Conservation (phyloP, 2,329 filamentous ascomycete genomes). For the Didymella sp. region DNA sequence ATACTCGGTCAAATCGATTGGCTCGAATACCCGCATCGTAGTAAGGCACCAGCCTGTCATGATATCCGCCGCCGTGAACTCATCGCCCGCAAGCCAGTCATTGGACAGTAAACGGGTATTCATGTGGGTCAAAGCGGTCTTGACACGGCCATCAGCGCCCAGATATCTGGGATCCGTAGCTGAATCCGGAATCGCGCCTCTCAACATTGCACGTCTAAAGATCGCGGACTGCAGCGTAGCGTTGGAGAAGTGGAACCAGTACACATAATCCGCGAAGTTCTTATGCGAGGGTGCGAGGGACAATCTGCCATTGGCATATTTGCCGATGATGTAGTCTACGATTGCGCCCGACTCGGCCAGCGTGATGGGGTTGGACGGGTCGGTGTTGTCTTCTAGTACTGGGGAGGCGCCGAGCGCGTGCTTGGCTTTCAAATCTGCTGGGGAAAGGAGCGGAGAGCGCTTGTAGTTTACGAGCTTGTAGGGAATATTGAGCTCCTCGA, state of each 20-base stretch:
- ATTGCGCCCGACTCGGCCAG: slow-evolving; percentile 67
- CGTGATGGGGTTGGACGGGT: slow-evolving; percentile 55
- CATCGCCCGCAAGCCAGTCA: slow-evolving; percentile 65
- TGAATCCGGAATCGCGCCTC: slow-evolving; percentile 40
- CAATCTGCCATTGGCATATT: slow-evolving; percentile 58
- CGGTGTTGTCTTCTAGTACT: slow-evolving; percentile 62
- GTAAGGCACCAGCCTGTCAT: slow-evolving; percentile 69
- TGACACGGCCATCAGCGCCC: slow-evolving; percentile 45
- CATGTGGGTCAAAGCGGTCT: slow-evolving; percentile 53
- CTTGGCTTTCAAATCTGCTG: slow-evolving; percentile 37
- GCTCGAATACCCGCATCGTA: slow-evolving; percentile 64
- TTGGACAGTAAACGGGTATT: slow-evolving; percentile 58
- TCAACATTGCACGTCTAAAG: slow-evolving; percentile 37
- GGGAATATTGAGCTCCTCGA: slow-evolving; percentile 66
- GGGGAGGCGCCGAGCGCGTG: slow-evolving; percentile 63
- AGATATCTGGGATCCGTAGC: slow-evolving; percentile 45
- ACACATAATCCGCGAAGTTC: slow-evolving; percentile 67
- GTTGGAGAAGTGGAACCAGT: slow-evolving; percentile 68
- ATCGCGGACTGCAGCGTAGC: slow-evolving; percentile 51
- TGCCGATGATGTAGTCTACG: slow-evolving; percentile 67
- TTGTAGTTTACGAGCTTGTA: slow-evolving; percentile 60
- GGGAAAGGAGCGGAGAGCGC: slow-evolving; percentile 54
- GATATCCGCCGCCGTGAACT: slow-evolving; percentile 71
- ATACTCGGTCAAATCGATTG: slow-evolving; percentile 46
- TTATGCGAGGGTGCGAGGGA: slow-evolving; percentile 54